These are phyloP conservation scores for Daldinia sp. DNA, from an alignment of 2,329 filamentous ascomycete species.

Conservation along the genomic window DNA sequence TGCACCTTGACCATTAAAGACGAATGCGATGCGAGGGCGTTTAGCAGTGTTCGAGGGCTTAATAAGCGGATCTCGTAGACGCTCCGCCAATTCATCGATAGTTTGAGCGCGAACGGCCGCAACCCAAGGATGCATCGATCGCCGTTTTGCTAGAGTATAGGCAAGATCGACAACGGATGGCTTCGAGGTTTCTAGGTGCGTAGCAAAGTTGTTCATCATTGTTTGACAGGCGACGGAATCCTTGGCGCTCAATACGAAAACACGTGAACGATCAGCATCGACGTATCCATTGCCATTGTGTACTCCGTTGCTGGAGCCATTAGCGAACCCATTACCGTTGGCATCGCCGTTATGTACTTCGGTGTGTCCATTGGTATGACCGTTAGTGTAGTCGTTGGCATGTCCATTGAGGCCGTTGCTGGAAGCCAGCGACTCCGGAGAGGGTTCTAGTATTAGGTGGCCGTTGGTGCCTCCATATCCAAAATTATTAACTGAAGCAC, in stretches of 20 bases:
- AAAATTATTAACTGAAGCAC: constrained; percentile 64
- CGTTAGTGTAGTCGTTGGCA: background rate
- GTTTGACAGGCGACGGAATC: background rate
- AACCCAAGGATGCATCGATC: constrained; percentile 2
- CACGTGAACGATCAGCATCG: background rate
- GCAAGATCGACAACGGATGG: constrained; percentile 1
- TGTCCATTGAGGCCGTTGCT: background rate
- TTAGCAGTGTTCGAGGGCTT: background rate
- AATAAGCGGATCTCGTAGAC: background rate
- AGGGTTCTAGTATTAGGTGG: constrained; percentile 16
- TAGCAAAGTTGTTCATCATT: background rate
- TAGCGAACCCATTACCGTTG: too few relatives aligned
- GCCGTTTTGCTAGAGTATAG: constrained; percentile 10
- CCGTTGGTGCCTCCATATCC: constrained; percentile 61
- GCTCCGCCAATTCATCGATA: background rate
- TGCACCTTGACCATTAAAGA: constrained; percentile 45
- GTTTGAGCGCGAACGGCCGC: background rate
- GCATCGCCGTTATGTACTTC: too few relatives aligned
- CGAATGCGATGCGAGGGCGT: constrained; percentile 31
- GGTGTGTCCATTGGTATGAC: too few relatives aligned
- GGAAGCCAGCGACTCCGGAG: background rate
- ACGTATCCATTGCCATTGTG: background rate
- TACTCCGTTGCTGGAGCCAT: too few relatives aligned
- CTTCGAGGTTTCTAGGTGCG: background rate
- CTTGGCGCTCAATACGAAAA: constrained; percentile 18